Evolutionary conservation across 768 basidiomycete species (phyloP), one percentile per base, ranked within the genome.

Genomic region (Clitopilus passeckerianus): DNA sequence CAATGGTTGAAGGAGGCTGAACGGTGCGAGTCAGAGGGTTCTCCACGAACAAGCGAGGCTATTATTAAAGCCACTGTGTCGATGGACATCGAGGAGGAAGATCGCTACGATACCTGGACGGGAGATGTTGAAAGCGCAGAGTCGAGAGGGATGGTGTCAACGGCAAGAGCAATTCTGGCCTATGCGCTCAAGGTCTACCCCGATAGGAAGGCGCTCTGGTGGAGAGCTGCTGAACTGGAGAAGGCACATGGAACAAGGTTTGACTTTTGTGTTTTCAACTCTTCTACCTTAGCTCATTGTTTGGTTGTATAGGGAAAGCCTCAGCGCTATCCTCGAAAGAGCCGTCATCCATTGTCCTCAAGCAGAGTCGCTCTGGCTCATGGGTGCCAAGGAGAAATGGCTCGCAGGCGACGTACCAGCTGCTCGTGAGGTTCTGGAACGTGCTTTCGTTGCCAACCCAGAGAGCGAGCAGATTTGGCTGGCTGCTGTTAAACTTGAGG

Each of bases 351-450:
- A 94, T 68, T 96, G 94, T 66, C 97, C 96, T 0, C 93, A 95
- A 64, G 95, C 95, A 1, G 96, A 98, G 71, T 91, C 94, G 0
- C 77, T 99, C 5, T 98, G 97, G 97, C 81, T 98, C 33, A 98
- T 98, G 95, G 84, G 89, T 55, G 97, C 96, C 2, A 99, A 99
- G 74, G 96, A 98, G 76, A 92, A 93, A 70, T 99, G 96, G 96
- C 69, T 93, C 15, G 77, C 76, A 23, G 92, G 91, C 6, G 92
- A 98, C 67, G 92, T 98, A 14, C 85, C 88, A 1, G 90, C 87
- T n/a, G 93, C 97, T 1, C 89, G 95, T 34, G 86, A 87, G 63
- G 90, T 96, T 14, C 86, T 98, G 14, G 92, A 89, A 61, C 82
- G 83, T 37, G 94, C 97, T 0, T 98, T 98, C 79, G 84, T 90